Conservation (phyloP, 140 eudicot genomes). For the Stevia rebaudiana region DNA sequence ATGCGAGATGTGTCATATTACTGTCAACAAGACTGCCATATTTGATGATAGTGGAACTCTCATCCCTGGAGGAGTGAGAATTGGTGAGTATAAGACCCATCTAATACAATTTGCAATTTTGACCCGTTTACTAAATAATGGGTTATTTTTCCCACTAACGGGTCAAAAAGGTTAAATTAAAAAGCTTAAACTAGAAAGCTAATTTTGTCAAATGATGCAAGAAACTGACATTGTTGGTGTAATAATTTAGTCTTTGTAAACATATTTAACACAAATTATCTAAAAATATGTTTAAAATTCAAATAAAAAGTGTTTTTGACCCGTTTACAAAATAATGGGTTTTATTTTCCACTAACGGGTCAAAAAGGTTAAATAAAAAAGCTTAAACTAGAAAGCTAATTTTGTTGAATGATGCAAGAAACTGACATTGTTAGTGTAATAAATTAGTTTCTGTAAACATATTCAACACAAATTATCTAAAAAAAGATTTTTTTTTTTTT, state of each 20-base stretch:
- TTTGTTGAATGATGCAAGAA: neutral
- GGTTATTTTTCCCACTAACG: neutral
- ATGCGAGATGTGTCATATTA: slow-evolving; percentile 84
- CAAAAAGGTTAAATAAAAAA: neutral
- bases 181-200: neutral
- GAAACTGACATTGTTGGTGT: neutral
- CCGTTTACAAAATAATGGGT: neutral
- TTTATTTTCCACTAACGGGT: neutral
- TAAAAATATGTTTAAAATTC: neutral
- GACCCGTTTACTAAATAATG: neutral
- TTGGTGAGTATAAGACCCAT: slow-evolving; percentile 18
- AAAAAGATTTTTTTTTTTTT: neutral
- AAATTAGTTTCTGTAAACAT: neutral
- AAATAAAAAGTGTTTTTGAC: neutral
- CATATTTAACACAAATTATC: neutral
- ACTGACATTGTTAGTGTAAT: neutral
- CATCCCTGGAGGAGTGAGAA: slow-evolving; percentile 51
- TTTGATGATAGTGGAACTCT: slow-evolving; percentile 85
- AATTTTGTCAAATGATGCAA: neutral
- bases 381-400: neutral
- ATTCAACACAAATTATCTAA: neutral
- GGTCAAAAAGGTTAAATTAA: neutral
- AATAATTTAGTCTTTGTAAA: neutral
- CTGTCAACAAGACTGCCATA: slow-evolving; percentile 74
- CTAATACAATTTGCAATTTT: neutral